Conservation (phyloP, 345 rosid species). For the Eucalyptus microcorys region DNA sequence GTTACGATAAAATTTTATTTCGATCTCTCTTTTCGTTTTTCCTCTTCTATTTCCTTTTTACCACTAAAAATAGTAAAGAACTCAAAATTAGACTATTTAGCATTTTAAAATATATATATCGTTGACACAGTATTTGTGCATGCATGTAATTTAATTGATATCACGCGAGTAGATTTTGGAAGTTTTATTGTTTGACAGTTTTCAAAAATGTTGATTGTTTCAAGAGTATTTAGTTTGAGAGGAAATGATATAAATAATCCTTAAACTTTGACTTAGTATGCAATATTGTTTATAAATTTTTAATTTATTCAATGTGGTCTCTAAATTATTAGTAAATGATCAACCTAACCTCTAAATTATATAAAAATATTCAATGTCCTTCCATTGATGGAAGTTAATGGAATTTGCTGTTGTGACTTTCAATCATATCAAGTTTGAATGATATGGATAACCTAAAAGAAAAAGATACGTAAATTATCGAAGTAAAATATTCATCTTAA, state of each 20-base stretch:
- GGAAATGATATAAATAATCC: neutral
- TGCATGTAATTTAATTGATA: neutral
- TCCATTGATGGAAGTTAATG: neutral
- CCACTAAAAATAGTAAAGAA: neutral
- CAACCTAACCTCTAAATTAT: rapidly evolving
- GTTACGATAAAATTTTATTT: neutral
- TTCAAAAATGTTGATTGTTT: neutral
- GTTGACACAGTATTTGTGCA: neutral
- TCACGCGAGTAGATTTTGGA: neutral
- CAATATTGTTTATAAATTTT: rapidly evolving
- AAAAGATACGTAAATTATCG: too few species aligned
- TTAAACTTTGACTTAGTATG: neutral
- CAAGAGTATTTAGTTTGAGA: neutral
- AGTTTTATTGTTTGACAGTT: neutral
- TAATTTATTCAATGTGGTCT: neutral
- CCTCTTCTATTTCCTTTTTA: neutral
- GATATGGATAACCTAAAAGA: too few species aligned
- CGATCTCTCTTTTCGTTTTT: neutral
- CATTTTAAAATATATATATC: neutral
- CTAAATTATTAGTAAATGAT: neutral
- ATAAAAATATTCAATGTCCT: neutral
- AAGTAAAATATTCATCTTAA: too few species aligned
- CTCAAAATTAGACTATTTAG: neutral
- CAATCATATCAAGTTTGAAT: neutral
- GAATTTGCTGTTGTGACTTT: neutral